Conservation (phyloP, 345 rosid species). For the Moricandia moricandioides region DNA sequence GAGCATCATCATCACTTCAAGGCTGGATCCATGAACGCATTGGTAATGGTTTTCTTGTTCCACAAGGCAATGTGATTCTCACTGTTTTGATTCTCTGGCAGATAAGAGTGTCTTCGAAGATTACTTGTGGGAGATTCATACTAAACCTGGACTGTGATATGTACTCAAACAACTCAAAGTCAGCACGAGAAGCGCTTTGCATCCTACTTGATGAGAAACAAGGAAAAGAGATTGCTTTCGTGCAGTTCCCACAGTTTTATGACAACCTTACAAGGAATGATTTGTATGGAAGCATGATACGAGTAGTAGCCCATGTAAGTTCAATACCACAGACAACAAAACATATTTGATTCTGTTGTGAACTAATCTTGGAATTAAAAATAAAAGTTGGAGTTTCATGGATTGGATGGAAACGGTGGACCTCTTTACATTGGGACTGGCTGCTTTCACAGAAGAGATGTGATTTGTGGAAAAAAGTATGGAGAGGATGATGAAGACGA, state of each 20-base stretch:
- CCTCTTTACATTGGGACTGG: constrained; percentile 67
- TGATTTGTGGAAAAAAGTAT: constrained; percentile 49
- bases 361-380: background rate
- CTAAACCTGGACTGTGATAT: constrained; percentile 81
- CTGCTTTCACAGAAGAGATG: constrained; percentile 80
- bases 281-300: constrained; percentile 36
- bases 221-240: constrained; percentile 61
- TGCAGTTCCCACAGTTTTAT: constrained; percentile 62
- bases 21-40: constrained; percentile 85
- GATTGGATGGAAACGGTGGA: constrained; percentile 73
- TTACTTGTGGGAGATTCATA: constrained; percentile 56
- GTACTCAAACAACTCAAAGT: constrained; percentile 61
- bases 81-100: constrained; percentile 25
- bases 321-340: too few relatives aligned
- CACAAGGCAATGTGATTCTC: background rate
- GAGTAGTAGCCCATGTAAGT: constrained; percentile 10
- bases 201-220: constrained; percentile 73
- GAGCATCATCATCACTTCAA: constrained; percentile 66
- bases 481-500: constrained; percentile 20
- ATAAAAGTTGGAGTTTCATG: constrained; percentile 56
- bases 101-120: constrained; percentile 66
- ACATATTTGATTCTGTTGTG: too few relatives aligned
- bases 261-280: constrained; percentile 60
- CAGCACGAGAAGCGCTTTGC: constrained; percentile 69
- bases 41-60: constrained; percentile 39